A percentile compares a stretch with the other conserved stretches of the same genome.
phyloP scores from a whole-genome alignment of 768 basidiomycete species.

The Phaeotremella skinneri region DNA sequence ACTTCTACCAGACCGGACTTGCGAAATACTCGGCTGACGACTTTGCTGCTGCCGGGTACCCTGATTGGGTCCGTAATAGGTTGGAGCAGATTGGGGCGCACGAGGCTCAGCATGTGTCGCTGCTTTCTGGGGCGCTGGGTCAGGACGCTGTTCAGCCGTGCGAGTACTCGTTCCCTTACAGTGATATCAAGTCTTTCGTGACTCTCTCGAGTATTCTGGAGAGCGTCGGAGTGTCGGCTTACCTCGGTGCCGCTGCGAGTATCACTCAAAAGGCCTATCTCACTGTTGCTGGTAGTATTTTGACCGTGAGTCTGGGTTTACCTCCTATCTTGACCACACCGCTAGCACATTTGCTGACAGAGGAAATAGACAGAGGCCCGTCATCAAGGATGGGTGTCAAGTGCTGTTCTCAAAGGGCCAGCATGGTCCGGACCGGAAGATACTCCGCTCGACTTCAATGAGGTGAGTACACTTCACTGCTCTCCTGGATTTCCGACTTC shows the following conservation, averaged over 20 bases:
- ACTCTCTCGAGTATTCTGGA: slow-evolving; percentile 58
- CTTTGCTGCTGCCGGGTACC: slow-evolving; percentile 51
- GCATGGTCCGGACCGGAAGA: slow-evolving; percentile 62
- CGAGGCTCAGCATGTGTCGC: slow-evolving; percentile 58
- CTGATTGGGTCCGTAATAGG: slow-evolving; percentile 55
- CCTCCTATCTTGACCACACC: no score
- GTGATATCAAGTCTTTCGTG: slow-evolving; percentile 56
- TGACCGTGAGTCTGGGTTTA: slow-evolving; percentile 55
- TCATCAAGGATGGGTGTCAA: slow-evolving; percentile 61
- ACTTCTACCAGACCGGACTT: slow-evolving; percentile 44
- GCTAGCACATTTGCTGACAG: no score
- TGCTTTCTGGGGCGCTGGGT: slow-evolving; percentile 55
- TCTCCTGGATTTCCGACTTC: background rate
- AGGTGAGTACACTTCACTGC: slow-evolving; percentile 14
- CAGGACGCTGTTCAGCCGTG: slow-evolving; percentile 57
- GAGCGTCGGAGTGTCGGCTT: slow-evolving; percentile 58
- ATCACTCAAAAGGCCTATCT: slow-evolving; percentile 56
- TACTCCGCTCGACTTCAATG: slow-evolving; percentile 50
- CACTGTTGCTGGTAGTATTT: slow-evolving; percentile 57
- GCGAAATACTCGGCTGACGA: slow-evolving; percentile 60
- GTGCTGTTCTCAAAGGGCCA: slow-evolving; percentile 54
- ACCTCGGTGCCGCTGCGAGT: slow-evolving; percentile 57
- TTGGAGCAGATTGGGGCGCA: slow-evolving; percentile 58
- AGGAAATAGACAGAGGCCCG: slow-evolving; percentile 57
- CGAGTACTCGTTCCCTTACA: slow-evolving; percentile 52